Evolutionary conservation across 1,284 basidiomycete species (phyloP), one percentile per base, ranked within the genome.

Genomic region (Malassezia arunalokei): DNA sequence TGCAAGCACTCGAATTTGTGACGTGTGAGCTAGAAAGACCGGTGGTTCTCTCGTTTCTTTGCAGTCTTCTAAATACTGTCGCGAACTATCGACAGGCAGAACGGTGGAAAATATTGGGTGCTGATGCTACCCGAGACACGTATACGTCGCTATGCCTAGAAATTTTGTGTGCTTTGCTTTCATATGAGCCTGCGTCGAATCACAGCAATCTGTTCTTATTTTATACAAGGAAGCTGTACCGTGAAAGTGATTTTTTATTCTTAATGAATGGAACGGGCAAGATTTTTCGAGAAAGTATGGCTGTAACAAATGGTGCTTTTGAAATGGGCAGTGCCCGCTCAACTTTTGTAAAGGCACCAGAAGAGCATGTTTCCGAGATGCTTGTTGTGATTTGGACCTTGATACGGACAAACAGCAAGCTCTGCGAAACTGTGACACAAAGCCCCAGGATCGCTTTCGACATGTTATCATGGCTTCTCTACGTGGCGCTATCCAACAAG

Each of bases 201-300:
- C 12, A 24, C 9, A 29, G 43, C n/a, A 71, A 68, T 47, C 46
- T 60, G 8, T 71, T 72, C 48, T 51, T 58, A 9, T 65, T 65
- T 55, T 72, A 71, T 40, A 43, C 66, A 15, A 61, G 58, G 47
- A 71, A 70, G 53, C 59, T 72, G 6, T 67, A 72, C 42, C 64
- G 68, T 8, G 51, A 49, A 2, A 58, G 55, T 33, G 70, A 72
- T 54, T 69, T 72, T 47, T 54, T 57, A 6, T 62, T 64, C 17
- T 39, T 71, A 17, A 61, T 58, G 49, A 49, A 48, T 5, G 61
- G 62, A 7, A 32, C 64, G 1, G 45, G 43, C 6, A 54, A 47
- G 12, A 49, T 55, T 8, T 60, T 71, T 43, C 41, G 54, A 44
- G 47, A 50, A 20, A 55, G 58, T 47, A 43, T 67, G 37, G 17